Evolutionary conservation across 768 basidiomycete genomes (phyloP).

Genomic region (Mycena galericulata): DNA sequence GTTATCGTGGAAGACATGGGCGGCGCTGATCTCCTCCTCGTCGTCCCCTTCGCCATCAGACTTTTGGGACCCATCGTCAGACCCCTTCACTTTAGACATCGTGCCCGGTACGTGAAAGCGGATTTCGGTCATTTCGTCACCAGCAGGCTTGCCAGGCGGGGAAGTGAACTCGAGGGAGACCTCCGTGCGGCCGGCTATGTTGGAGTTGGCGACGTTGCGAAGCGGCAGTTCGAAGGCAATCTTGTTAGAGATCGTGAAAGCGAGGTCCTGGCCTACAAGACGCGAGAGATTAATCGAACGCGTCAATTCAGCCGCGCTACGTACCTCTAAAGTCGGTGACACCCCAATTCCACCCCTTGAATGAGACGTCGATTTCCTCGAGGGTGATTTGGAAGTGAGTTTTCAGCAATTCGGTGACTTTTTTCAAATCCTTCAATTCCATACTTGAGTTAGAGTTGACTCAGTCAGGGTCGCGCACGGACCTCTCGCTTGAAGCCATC

Average conservation of each 20-base stretch:
- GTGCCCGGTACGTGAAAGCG: constrained; percentile 95
- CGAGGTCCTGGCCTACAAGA: constrained; percentile 84
- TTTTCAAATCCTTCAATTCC: constrained; percentile 85
- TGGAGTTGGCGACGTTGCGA: constrained; percentile 91
- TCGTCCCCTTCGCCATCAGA: constrained; percentile 74
- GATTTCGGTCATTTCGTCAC: constrained; percentile 95
- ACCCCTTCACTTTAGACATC: constrained; percentile 69
- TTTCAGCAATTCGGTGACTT: constrained; percentile 82
- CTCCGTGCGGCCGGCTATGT: constrained; percentile 96
- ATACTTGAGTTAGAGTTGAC: not conserved
- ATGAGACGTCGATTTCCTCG: constrained; percentile 86
- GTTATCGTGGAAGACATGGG: constrained; percentile 95
- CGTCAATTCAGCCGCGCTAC: constrained; percentile 32
- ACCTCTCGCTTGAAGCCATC: constrained; percentile 96
- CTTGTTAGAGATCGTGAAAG: constrained; percentile 90
- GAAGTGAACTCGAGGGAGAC: constrained; percentile 96
- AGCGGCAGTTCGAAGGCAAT: constrained; percentile 93
- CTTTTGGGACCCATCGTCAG: constrained; percentile 80
- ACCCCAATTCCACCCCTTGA: constrained; percentile 99
- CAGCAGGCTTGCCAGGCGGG: constrained; percentile 57
- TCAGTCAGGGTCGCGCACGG: constrained; percentile 38
- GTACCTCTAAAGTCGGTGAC: constrained; percentile 92
- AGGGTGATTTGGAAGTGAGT: constrained; percentile 88
- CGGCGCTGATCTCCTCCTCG: constrained; percentile 87
- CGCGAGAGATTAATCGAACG: constrained; percentile 7